Base-by-base conservation (phyloP, 2,329 filamentous ascomycete genomes). In the Fusarium neocosmosporiellum region DNA sequence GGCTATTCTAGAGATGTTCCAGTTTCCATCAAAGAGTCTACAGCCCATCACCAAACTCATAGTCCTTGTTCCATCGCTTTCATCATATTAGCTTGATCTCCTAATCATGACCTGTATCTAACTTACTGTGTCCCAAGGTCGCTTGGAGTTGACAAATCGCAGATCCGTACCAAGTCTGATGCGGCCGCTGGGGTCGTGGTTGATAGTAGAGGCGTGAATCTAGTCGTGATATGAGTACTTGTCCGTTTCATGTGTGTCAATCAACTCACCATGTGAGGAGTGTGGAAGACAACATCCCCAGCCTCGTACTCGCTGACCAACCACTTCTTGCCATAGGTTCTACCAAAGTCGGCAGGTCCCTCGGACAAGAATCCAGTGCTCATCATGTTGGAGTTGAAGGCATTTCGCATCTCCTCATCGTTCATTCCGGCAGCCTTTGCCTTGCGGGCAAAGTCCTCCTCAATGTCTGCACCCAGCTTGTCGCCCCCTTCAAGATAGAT, bases 381-480 rank as follows among this genome's bases (percentile, higher is more conserved):
- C 81, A 90, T 87, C 89, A 91, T 91, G 70, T 91, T 90, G 36
- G 84, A 81, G 70, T 91, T 91, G 75, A 88, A 90, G 0, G 86
- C 87, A 34, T 80, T 82, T 46, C 80, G 83, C 9, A 83, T 82
- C 76, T 91, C 86, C 63, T 89, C 87, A 0, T 89, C 86, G 0
- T 79, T 85, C 65, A 91, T 70, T 0, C 88, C 88, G 2, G 82
- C 82, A 24, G 84, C 81, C 63, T 81, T 84, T 0, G 88, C 88
- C 67, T 85, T 86, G 3, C 63, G 72, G 2, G 81, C 82, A 75
- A 90, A 90, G 4, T 84, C 81, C 13, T 80, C 78, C 70, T 90
- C 88, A 7, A 89, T 81, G 62, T 88, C 81, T 27, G 78, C 76
- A 1, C 88, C 88, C 1, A 89, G 80, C 0, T 46, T 27, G 16